Conservation (phyloP, 164 flowering plant species). For the Vitis vinifera region DNA sequence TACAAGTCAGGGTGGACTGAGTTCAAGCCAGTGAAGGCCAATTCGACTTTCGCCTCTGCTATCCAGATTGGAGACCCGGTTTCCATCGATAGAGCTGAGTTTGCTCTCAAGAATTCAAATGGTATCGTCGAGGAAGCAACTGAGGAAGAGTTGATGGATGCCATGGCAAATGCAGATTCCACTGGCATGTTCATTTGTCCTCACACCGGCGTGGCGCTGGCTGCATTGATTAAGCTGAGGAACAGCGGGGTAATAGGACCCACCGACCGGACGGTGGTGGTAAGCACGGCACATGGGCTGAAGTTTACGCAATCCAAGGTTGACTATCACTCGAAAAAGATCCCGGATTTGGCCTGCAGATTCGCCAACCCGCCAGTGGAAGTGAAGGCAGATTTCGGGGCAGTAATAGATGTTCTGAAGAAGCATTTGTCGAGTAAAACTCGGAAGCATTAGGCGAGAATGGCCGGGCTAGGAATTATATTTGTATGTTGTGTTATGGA, state of each 20-base stretch:
- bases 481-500: no score
- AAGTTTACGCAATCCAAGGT: conserved; percentile 87
- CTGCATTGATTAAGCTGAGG: conserved; percentile 77
- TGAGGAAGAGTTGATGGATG: conserved; percentile 92
- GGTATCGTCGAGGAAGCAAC: conserved; percentile 95
- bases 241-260: conserved; percentile 63
- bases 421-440: conserved; percentile 31
- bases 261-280: conserved; percentile 77
- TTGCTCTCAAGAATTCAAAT: conserved; percentile 57
- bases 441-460: background rate
- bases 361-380: conserved; percentile 61
- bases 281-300: conserved; percentile 94
- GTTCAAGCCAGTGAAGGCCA: conserved; percentile 61
- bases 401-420: conserved; percentile 75
- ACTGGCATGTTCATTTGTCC: conserved; percentile 92
- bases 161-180: conserved; percentile 80
- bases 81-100: conserved; percentile 85
- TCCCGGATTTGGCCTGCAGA: conserved; percentile 59
- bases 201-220: conserved; percentile 88
- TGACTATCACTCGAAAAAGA: conserved; percentile 67
- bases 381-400: conserved; percentile 64
- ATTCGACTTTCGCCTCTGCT: conserved; percentile 80
- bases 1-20: conserved; percentile 72
- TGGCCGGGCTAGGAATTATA: no score
- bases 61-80: conserved; percentile 96